A percentile compares a stretch with the other conserved stretches of the same genome.
Conservation (phyloP, 2,329 filamentous ascomycete species). For the Chalara sp. region DNA sequence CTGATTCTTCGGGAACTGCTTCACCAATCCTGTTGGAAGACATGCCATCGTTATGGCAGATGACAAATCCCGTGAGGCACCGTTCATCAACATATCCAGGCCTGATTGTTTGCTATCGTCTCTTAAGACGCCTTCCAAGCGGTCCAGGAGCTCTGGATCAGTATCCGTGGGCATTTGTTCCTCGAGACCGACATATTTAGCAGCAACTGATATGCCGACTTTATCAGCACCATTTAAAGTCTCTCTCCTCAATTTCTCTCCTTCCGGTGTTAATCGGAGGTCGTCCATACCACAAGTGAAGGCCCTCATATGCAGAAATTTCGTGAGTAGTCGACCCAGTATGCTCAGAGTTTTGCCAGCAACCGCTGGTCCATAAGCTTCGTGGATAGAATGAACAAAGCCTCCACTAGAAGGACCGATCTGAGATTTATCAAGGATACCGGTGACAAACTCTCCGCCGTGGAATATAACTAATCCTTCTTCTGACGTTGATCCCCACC, state of each 20-base stretch:
- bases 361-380: conserved; percentile 80
- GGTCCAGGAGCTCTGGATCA: conserved; percentile 65
- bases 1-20: conserved; percentile 92
- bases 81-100: conserved; percentile 82
- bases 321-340: conserved; percentile 81
- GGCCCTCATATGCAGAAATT: conserved; percentile 85
- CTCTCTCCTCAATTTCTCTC: conserved; percentile 64
- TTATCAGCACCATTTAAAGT: conserved; percentile 59
- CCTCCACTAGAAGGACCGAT: conserved; percentile 83
- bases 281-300: conserved; percentile 98
- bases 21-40: conserved; percentile 75
- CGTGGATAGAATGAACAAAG: conserved; percentile 86
- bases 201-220: conserved; percentile 72
- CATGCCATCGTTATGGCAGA: conserved; percentile 71
- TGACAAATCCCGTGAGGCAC: conserved; percentile 62
- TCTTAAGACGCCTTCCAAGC: conserved; percentile 82
- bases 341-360: conserved; percentile 86
- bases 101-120: conserved; percentile 88
- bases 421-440: conserved; percentile 93
- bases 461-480: conserved; percentile 78
- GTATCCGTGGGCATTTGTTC: conserved; percentile 53
- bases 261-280: conserved; percentile 73
- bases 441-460: conserved; percentile 79
- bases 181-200: conserved; percentile 81
- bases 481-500: conserved; percentile 72